Evolutionary conservation across 2,329 filamentous ascomycete species (phyloP), one percentile per base, ranked within the genome.

Genomic region (Diaporthe australafricana): DNA sequence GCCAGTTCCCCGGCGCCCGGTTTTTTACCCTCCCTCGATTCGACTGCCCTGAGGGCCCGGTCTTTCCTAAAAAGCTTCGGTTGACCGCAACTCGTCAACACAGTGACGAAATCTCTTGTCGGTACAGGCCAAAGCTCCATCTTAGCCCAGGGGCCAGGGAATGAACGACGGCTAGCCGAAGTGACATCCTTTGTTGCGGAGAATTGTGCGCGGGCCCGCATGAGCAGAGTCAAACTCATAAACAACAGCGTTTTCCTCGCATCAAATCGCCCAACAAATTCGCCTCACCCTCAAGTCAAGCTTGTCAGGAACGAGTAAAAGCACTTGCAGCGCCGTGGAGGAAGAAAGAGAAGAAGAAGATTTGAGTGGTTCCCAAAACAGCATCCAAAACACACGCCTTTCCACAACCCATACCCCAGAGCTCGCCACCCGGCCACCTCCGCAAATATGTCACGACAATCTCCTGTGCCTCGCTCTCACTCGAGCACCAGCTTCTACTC

Each of bases 401-500:
- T 48, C 48, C 48, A 57, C 47, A 56, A 38, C 17, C 25, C 30
- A 22, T 20, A 35, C 52, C n/a, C 66, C 42, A 27, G 48, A 25
- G 14, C 22, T 48, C 22, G 50, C n/a, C 71, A 47, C 50, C 50
- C 47, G 53, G 14, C 30, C 25, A 57, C 32, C 14, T 47, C 57
- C 27, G 52, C 65, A 48, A 62, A 25, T 17, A 73, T 73, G 72
- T 67, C 69, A 6, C 50, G 55, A 62, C 47, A 40, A 20, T 69
- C 70, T 17, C 68, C 73, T 16, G 62, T 65, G 52, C 68, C 71
- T 48, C 68, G 73, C 22, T 78, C 78, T 53, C 74, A 77, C 42
- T 84, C 83, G 56, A 80, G 82, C 66, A 79, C 81, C 57, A 86
- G 83, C 74, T 83, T 84, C 65, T 80, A 80, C 60, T 87, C 87